Percentiles rank a stretch among this genome's conserved stretches.
Conservation (phyloP, 2,329 filamentous ascomycete genomes). For the Scytalidium sp. region DNA sequence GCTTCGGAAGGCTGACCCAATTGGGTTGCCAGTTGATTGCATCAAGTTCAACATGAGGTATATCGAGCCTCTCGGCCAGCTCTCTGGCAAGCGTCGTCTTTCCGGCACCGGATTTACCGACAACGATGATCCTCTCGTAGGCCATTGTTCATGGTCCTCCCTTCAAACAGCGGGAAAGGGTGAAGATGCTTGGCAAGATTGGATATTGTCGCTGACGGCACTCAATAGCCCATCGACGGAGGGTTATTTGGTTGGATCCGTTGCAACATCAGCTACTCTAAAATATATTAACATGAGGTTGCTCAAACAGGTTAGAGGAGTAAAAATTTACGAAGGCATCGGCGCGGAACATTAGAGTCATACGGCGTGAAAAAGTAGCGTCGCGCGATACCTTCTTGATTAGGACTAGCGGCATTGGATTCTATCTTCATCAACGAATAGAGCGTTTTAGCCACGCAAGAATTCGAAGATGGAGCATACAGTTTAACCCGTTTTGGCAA, state of each 20-base stretch:
- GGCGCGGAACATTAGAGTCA: neutral
- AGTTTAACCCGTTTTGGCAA: too few relatives aligned
- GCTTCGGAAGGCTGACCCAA: constrained; percentile 1
- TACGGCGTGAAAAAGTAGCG: neutral
- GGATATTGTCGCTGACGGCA: too few relatives aligned
- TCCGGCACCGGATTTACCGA: constrained; percentile 3
- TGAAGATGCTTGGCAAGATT: neutral
- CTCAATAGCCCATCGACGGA: too few relatives aligned
- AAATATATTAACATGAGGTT: constrained; percentile 20
- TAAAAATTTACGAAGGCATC: neutral
- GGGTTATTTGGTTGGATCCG: constrained; percentile 42
- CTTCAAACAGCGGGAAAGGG: neutral
- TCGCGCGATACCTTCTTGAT: neutral
- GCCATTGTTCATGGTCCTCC: neutral
- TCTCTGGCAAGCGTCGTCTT: neutral
- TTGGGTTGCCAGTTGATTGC: constrained; percentile 2
- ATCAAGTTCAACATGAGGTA: constrained; percentile 1
- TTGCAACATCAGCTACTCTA: constrained; percentile 52
- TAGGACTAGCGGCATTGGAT: neutral
- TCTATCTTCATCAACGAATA: neutral
- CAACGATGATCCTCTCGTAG: constrained; percentile 1
- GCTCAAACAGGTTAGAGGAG: neutral
- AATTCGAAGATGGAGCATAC: too few relatives aligned
- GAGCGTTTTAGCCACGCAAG: too few relatives aligned
- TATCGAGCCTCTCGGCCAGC: neutral